A percentile compares a stretch with the other conserved stretches of the same genome.
Conservation (phyloP, 106 monocot genomes). For the Dendrobium catenatum region DNA sequence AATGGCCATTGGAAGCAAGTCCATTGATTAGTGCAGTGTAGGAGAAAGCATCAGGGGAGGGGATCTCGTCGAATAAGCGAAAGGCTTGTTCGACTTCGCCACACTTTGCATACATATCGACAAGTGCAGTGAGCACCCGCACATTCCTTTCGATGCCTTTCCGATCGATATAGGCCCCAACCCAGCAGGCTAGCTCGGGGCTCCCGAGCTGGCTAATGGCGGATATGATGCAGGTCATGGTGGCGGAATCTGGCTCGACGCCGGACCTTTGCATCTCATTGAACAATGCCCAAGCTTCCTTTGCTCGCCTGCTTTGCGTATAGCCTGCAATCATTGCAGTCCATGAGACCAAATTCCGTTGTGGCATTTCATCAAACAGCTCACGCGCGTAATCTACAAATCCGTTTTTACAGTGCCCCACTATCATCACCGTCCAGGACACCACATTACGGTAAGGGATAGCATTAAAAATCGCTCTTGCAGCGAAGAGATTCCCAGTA, state of each 20-base stretch:
- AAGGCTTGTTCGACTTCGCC: slow-evolving; percentile 37
- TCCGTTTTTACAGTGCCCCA: slow-evolving; percentile 35
- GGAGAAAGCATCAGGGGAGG: slow-evolving; percentile 32
- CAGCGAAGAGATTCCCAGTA: slow-evolving; percentile 23
- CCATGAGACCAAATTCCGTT: slow-evolving; percentile 44
- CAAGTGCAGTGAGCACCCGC: slow-evolving; percentile 44
- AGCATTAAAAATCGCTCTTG: slow-evolving; percentile 27
- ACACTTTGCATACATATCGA: slow-evolving; percentile 63
- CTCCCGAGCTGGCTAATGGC: slow-evolving; percentile 32
- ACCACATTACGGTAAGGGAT: slow-evolving; percentile 30
- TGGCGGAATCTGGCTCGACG: slow-evolving; percentile 33
- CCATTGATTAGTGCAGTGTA: slow-evolving; percentile 56
- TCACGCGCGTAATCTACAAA: slow-evolving; percentile 23
- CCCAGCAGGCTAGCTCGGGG: slow-evolving; percentile 27
- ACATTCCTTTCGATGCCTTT: slow-evolving; percentile 46
- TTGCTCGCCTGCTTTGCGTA: slow-evolving; percentile 31
- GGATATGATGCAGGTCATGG: slow-evolving; percentile 44
- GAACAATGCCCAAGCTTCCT: slow-evolving; percentile 37
- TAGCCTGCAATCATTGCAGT: slow-evolving; percentile 51
- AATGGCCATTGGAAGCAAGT: slow-evolving; percentile 53
- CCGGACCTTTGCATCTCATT: slow-evolving; percentile 29
- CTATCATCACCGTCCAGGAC: slow-evolving; percentile 43
- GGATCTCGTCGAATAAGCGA: slow-evolving; percentile 31
- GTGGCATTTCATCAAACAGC: slow-evolving; percentile 41
- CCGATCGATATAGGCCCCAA: slow-evolving; percentile 25